phyloP scores from a whole-genome alignment of 345 rosid species.

The Cochlearia excelsa region DNA sequence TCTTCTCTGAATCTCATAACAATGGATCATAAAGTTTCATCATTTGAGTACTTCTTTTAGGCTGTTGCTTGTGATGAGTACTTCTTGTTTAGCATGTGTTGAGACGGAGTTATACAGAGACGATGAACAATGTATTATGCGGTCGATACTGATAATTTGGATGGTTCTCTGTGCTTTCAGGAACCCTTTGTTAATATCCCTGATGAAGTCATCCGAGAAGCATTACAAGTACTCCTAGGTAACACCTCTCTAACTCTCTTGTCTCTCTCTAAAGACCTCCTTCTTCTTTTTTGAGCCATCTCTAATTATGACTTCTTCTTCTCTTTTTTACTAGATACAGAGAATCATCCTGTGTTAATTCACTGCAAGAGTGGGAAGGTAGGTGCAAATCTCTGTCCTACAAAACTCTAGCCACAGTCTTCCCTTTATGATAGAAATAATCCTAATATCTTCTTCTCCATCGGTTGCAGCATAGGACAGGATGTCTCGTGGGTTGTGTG shows the following conservation, averaged over 20 bases:
- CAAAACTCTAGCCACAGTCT: background rate
- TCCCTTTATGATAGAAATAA: background rate
- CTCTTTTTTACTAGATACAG: conserved; percentile 40
- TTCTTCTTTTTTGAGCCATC: background rate
- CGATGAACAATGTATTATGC: background rate
- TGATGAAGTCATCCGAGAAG: conserved; percentile 60
- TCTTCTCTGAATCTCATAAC: background rate
- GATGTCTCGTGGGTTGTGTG: conserved; percentile 72
- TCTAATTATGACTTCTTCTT: background rate
- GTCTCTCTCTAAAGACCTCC: background rate
- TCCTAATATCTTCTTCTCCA: background rate
- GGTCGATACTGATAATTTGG: background rate
- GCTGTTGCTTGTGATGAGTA: background rate
- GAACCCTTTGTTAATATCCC: conserved; percentile 77
- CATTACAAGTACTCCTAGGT: conserved; percentile 69
- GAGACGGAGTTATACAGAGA: background rate
- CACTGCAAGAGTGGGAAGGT: conserved; percentile 92
- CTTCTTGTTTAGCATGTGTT: background rate
- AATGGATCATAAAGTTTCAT: conserved; percentile 9
- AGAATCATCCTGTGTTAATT: conserved; percentile 67
- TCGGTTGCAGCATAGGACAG: conserved; percentile 62
- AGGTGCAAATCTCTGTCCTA: conserved; percentile 3
- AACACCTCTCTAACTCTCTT: conserved; percentile 12
- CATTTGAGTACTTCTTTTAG: background rate
- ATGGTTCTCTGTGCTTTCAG: conserved; percentile 39